Evolutionary conservation across 331 rosid genomes (phyloP), one percentile per base, ranked within the genome.

Genomic region (Erythrophleum ivorense): DNA sequence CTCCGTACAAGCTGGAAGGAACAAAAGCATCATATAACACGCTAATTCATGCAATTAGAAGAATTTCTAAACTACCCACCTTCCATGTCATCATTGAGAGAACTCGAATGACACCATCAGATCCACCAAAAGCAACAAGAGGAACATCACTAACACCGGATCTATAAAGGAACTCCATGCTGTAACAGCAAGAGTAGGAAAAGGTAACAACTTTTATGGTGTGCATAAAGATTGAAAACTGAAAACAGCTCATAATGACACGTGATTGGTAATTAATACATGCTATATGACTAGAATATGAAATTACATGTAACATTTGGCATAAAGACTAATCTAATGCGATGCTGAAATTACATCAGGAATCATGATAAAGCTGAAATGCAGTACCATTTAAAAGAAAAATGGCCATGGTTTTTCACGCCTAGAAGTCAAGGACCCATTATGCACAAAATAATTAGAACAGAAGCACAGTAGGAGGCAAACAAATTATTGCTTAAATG

Each of bases 61-160:
- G 54, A 41, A 43, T 68, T 68, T 68, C 21, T 16, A 10, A 41
- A 41, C 54, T 19, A 68, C 54, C 11, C 73, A 91, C 99, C 98
- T 92, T 94, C 99, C 99, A 96, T 31, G 99, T 93, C 83, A 96
- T 88, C 98, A 96, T 93, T 76, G 99, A 96, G 80, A 96, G 98
- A 80, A 96, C 99, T 87, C 98, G 88, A 78, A 96, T 93, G 86
- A 94, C 92, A 74, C 99, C 99, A 86, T 96, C 99, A 49, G 97
- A 90, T 84, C 97, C 97, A 75, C 99, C 99, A 88, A 96, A 96
- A 84, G 97, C 99, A 75, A 96, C 99, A 78, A 96, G 97, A 78
- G 99, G 98, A 73, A 89, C 97, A 71, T 96, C 99, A 75, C 90
- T 93, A 79, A 86, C 89, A 14, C 92, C 86, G 41, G 95, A 81